Evolutionary conservation across 352 stramenopile species (phyloP).

Genomic region (Globisporangium spinosum): DNA sequence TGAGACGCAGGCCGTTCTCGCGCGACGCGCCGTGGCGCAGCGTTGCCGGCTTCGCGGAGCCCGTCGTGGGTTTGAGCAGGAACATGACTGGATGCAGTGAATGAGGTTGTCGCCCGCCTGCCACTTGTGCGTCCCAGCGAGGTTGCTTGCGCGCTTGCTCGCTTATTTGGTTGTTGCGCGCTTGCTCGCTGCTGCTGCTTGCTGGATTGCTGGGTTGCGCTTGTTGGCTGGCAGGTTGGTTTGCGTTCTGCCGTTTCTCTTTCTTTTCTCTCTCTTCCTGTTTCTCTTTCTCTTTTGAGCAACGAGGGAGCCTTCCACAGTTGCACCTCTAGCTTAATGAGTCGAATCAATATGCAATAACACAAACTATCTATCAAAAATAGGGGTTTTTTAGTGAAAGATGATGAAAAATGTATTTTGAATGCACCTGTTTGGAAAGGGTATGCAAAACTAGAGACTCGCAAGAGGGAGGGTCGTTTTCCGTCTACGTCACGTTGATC

Average conservation of each 20-base stretch:
- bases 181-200: too few relatives aligned
- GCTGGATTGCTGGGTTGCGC: not conserved
- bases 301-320: too few relatives aligned
- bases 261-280: not conserved
- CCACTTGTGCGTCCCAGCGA: not conserved
- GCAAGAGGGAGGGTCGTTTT: too few relatives aligned
- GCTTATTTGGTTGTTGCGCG: conserved; percentile 2
- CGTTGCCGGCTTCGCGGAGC: not conserved
- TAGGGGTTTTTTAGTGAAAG: too few relatives aligned
- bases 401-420: too few relatives aligned
- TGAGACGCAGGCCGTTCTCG: conserved; percentile 16
- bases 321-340: too few relatives aligned
- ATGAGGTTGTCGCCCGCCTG: not conserved
- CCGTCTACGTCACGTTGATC: too few relatives aligned
- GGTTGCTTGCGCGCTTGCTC: not conserved
- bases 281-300: not conserved
- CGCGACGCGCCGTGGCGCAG: not conserved
- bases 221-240: not conserved
- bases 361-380: too few relatives aligned
- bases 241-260: conserved; percentile 11
- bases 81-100: conserved; percentile 28
- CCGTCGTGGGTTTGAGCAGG: conserved; percentile 37
- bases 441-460: too few relatives aligned
- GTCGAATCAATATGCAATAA: too few relatives aligned
- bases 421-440: too few relatives aligned